A percentile compares a stretch with the other conserved stretches of the same genome.
Conservation (phyloP, 2,329 filamentous ascomycete species). For the Hymenoscyphus albidus region DNA sequence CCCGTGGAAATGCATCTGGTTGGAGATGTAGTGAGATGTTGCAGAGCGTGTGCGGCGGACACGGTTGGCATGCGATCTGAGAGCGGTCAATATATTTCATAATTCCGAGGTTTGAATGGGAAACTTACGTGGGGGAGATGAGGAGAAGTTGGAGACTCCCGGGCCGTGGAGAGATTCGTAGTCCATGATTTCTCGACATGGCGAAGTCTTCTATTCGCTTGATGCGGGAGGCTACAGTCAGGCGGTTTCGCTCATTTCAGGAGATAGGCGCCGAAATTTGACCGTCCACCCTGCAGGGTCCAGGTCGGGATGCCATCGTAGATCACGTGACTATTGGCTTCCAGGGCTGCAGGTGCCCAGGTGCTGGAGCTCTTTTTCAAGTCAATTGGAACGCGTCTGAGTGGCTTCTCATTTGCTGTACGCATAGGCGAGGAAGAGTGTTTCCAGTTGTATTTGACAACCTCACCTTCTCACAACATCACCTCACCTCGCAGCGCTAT, state of each 20-base stretch:
- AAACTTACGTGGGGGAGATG: slow-evolving; percentile 29
- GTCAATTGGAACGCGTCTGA: no score
- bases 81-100: slow-evolving; percentile 10
- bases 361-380: no score
- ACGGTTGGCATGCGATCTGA: slow-evolving; percentile 73
- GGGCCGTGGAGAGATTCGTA: slow-evolving; percentile 57
- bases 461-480: no score
- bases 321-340: no score
- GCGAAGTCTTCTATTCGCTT: neutral
- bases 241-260: neutral
- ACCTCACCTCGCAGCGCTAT: no score
- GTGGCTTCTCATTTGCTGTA: no score
- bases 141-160: slow-evolving; percentile 56
- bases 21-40: slow-evolving; percentile 51
- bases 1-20: slow-evolving; percentile 54
- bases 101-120: neutral
- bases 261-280: neutral
- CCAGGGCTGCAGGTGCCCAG: no score
- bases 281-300: neutral
- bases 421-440: no score
- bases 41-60: slow-evolving; percentile 68
- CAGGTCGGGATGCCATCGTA: no score
- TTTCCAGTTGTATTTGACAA: no score
- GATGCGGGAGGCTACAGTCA: neutral
- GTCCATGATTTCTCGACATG: slow-evolving; percentile 43